Evolutionary conservation across 2,329 filamentous ascomycete genomes (phyloP), one percentile per base, ranked within the genome.

Genomic region (Rosellinia necatrix): DNA sequence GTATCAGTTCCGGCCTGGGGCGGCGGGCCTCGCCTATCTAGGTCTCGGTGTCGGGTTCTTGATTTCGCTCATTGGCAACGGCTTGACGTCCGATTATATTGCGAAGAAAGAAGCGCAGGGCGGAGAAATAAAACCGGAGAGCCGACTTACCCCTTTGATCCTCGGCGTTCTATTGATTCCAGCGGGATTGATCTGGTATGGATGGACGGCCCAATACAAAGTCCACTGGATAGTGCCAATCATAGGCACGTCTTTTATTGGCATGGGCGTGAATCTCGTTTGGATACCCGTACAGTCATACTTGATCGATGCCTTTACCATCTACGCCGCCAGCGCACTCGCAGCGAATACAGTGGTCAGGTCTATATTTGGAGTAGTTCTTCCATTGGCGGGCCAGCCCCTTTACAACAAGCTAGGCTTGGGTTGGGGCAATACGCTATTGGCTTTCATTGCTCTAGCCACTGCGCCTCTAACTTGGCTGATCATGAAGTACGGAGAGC

Each of bases 281-380:
- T 77, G 75, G 49, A 80, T 84, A 75, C 74, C 76, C 0, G 71
- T 81, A n/a, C 78, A 81, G 50, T 79, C 80, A 2, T 88, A 87
- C 61, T 72, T 86, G 3, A 79, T 86, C 12, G 83, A 87, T 52
- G 76, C 79, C 10, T 74, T 72, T 48, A 70, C 65, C 21, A 64
- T 71, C 32, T 74, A 75, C 54, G 73, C 74, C 0, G 74, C 74
- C 3, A 73, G 69, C 12, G 73, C 71, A 0, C 76, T 87, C 2
- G 84, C 85, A 0, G 84, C 83, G 0, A 84, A 76, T 52, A 83
- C 82, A 0, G 77, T 86, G 0, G 69, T 86, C 2, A 70, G 83
- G 35, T 72, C 67, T 4, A 60, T 82, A 0, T 71, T 80, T 50
- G 84, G 82, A 15, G 81, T 78, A 0, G 68, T 83, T 17, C 70